A percentile compares a stretch with the other conserved stretches of the same genome.
phyloP scores from a whole-genome alignment of 495 filamentous ascomycete genomes.

The Clavariopsis aquatica region DNA sequence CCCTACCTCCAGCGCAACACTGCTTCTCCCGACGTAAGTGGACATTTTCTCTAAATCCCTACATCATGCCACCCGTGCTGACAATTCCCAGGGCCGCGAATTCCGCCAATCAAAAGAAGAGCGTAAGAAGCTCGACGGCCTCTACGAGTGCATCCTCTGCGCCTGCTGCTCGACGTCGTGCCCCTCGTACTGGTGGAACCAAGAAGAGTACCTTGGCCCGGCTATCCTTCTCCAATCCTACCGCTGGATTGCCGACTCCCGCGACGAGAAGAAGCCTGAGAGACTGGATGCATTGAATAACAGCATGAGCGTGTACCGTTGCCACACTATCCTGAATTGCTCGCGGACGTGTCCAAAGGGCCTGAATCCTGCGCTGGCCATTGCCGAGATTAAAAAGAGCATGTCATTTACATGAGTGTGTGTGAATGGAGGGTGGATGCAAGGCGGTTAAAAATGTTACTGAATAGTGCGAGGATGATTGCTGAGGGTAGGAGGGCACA shows the following conservation, averaged over 20 bases:
- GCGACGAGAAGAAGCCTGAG: slow-evolving; percentile 84
- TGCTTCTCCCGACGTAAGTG: slow-evolving; percentile 69
- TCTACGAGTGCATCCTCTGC: slow-evolving; percentile 99
- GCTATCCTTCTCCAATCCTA: slow-evolving; percentile 95
- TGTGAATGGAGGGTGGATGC: neutral
- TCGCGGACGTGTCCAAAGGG: slow-evolving; percentile 96
- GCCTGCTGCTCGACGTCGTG: slow-evolving; percentile 98
- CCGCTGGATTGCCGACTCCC: slow-evolving; percentile 90
- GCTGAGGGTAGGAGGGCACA: neutral
- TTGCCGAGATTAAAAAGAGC: slow-evolving; percentile 98
- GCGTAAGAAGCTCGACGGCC: slow-evolving; percentile 92
- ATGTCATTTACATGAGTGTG: slow-evolving; percentile 62
- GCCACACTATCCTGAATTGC: slow-evolving; percentile 99
- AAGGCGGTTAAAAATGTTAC: neutral
- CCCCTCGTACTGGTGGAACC: slow-evolving; percentile 99
- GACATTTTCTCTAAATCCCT: neutral
- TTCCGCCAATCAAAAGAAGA: slow-evolving; percentile 85
- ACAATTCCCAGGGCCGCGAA: slow-evolving; percentile 69
- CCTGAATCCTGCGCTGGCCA: slow-evolving; percentile 89
- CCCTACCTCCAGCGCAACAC: slow-evolving; percentile 92
- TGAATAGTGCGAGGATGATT: neutral
- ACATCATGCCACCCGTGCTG: slow-evolving; percentile 3
- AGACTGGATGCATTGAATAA: slow-evolving; percentile 91
- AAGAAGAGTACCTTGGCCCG: slow-evolving; percentile 94
- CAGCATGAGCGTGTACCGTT: slow-evolving; percentile 96